Evolutionary conservation across 108 stramenopile species (phyloP).

Genomic region (Nitzschia palea): DNA sequence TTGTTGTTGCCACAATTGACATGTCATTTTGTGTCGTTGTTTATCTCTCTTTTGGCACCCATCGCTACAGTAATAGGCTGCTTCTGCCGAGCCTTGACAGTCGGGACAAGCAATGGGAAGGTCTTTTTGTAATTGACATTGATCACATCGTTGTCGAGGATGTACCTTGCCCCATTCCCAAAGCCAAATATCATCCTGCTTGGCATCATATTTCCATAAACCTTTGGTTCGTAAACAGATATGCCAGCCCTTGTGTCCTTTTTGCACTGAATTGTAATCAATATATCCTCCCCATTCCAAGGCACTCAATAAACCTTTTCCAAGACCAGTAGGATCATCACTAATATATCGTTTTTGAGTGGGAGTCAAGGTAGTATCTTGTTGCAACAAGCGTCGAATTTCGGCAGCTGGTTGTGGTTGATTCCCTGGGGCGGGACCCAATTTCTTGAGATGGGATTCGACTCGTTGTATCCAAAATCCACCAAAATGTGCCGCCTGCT

Average conservation of each 20-base stretch:
- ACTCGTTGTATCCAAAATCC: constrained; percentile 38
- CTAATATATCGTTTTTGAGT: constrained; percentile 32
- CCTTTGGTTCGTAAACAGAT: constrained; percentile 18
- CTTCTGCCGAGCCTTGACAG: constrained; percentile 24
- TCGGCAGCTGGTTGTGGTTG: constrained; percentile 9
- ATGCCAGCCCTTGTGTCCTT: constrained; percentile 22
- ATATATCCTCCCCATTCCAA: constrained; percentile 34
- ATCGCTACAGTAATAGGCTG: constrained; percentile 24
- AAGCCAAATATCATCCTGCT: constrained; percentile 35
- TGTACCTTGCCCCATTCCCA: constrained; percentile 29
- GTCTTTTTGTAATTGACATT: constrained; percentile 21
- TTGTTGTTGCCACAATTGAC: constrained; percentile 18
- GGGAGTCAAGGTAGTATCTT: constrained; percentile 20
- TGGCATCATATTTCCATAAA: constrained; percentile 29
- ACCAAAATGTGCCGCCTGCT: constrained; percentile 32
- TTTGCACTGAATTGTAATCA: constrained; percentile 26
- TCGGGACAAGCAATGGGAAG: constrained; percentile 21
- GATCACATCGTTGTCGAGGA: constrained; percentile 32
- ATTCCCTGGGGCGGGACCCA: constrained; percentile 6
- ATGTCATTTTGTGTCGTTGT: constrained; percentile 34
- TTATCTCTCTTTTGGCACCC: constrained; percentile 27
- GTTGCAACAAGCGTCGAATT: constrained; percentile 7
- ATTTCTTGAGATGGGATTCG: constrained; percentile 8
- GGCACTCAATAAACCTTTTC: constrained; percentile 16
- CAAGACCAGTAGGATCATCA: constrained; percentile 35